Evolutionary conservation across 257 asterid genomes (phyloP).

Genomic region (Misopates orontium): DNA sequence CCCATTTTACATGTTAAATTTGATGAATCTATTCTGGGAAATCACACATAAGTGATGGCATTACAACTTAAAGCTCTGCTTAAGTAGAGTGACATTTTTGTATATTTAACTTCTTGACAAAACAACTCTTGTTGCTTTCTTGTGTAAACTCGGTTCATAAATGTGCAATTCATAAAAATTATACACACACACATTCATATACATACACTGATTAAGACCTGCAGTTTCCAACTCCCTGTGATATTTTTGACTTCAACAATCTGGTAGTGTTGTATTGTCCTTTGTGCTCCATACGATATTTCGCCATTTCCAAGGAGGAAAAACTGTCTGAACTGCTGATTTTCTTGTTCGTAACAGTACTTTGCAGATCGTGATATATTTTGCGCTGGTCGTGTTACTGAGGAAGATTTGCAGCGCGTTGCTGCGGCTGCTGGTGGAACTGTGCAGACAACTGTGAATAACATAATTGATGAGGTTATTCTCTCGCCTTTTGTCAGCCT

Average conservation of each 20-base stretch:
- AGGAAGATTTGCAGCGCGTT: conserved; percentile 83
- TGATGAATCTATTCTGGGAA: neutral
- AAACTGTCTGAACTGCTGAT: conserved; percentile 3
- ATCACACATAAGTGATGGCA: neutral
- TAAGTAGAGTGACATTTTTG: neutral
- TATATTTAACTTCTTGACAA: too few species aligned
- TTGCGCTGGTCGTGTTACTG: conserved; percentile 95
- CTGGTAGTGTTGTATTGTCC: neutral
- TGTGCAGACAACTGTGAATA: conserved; percentile 88
- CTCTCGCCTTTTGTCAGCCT: conserved; percentile 12
- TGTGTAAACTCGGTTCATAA: too few species aligned
- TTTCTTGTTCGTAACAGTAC: conserved; percentile 50
- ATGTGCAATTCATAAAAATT: too few species aligned
- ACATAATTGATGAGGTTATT: conserved; percentile 76
- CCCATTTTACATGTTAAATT: too few species aligned
- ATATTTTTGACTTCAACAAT: too few species aligned
- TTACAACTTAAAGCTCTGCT: neutral
- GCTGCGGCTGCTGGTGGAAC: conserved; percentile 93
- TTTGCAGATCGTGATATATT: conserved; percentile 94
- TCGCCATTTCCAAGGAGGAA: neutral
- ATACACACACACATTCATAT: too few species aligned
- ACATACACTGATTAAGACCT: too few species aligned
- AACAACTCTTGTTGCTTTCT: too few species aligned
- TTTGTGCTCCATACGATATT: too few species aligned
- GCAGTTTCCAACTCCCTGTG: neutral